phyloP scores from a whole-genome alignment of 495 filamentous ascomycete species.

The Pseudotulostoma volvatum region DNA sequence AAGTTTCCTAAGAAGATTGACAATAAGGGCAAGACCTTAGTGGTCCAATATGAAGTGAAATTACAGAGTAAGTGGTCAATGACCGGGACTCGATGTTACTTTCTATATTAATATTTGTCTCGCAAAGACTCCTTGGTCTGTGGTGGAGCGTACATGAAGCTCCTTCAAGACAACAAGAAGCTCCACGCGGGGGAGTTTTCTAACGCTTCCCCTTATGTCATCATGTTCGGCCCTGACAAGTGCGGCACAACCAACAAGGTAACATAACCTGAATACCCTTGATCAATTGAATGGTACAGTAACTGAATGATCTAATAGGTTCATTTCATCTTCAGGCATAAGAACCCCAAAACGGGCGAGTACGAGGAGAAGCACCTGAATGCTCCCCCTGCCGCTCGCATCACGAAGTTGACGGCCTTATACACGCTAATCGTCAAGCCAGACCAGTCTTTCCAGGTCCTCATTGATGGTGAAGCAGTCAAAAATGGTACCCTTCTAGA shows the following conservation, averaged over 20 bases:
- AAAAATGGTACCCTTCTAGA: slow-evolving; percentile 87
- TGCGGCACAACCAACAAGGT: slow-evolving; percentile 98
- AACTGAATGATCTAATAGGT: slow-evolving; percentile 34
- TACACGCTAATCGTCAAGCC: slow-evolving; percentile 94
- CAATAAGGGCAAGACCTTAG: slow-evolving; percentile 89
- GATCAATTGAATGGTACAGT: not conserved
- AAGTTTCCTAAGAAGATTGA: slow-evolving; percentile 95
- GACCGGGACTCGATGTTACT: too few relatives aligned
- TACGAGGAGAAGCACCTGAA: slow-evolving; percentile 99
- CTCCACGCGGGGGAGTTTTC: slow-evolving; percentile 97
- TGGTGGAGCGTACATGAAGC: slow-evolving; percentile 98
- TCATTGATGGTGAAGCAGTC: slow-evolving; percentile 69
- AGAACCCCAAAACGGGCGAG: slow-evolving; percentile 99
- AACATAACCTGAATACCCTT: slow-evolving; percentile 4
- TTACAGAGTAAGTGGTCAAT: slow-evolving; percentile 86
- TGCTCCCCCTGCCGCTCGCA: slow-evolving; percentile 66
- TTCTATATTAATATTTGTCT: too few relatives aligned
- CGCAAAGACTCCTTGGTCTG: slow-evolving; percentile 81
- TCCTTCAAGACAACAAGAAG: slow-evolving; percentile 92
- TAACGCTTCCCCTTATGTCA: slow-evolving; percentile 91
- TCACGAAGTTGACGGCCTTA: slow-evolving; percentile 76
- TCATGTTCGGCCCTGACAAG: slow-evolving; percentile 99
- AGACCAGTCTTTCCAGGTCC: slow-evolving; percentile 86
- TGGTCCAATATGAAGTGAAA: slow-evolving; percentile 99
- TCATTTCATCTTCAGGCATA: slow-evolving; percentile 99